Conservation (phyloP, 169 alveolate genomes). For the Plasmodium yoelii region DNA sequence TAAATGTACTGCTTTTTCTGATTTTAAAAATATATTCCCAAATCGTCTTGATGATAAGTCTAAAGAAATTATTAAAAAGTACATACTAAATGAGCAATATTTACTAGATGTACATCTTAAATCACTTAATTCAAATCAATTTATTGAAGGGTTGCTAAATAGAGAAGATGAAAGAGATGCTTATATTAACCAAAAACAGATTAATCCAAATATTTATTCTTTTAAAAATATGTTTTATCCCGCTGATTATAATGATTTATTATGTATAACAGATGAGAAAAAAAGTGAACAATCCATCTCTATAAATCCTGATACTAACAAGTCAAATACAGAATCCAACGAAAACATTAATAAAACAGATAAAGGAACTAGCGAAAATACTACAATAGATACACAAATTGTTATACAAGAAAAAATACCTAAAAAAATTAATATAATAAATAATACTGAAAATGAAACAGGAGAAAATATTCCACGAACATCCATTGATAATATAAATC, state of each 20-base stretch:
- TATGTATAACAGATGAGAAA: conserved; percentile 14
- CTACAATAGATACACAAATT: not conserved
- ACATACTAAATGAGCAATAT: conserved; percentile 73
- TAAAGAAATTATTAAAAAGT: conserved; percentile 73
- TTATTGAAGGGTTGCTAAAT: conserved; percentile 49
- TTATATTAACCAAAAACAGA: conserved; percentile 42
- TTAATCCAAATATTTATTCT: conserved; percentile 39
- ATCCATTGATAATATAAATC: not conserved
- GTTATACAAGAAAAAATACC: not conserved
- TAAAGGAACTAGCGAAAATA: not conserved
- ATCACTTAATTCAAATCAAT: conserved; percentile 55
- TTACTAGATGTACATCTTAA: conserved; percentile 77
- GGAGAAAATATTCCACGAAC: not conserved
- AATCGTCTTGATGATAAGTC: conserved; percentile 54
- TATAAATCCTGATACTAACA: not conserved
- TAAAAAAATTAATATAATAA: not conserved
- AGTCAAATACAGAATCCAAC: too few relatives aligned
- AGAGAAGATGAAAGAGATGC: conserved; percentile 47
- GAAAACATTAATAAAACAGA: not conserved
- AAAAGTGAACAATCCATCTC: not conserved
- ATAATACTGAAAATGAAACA: conserved; percentile 14
- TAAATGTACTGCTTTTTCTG: conserved; percentile 60
- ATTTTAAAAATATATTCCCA: conserved; percentile 66
- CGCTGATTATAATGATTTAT: not conserved
- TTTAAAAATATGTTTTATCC: conserved; percentile 3